Conservation (phyloP, 257 asterid genomes). For the Voacanga thouarsii region DNA sequence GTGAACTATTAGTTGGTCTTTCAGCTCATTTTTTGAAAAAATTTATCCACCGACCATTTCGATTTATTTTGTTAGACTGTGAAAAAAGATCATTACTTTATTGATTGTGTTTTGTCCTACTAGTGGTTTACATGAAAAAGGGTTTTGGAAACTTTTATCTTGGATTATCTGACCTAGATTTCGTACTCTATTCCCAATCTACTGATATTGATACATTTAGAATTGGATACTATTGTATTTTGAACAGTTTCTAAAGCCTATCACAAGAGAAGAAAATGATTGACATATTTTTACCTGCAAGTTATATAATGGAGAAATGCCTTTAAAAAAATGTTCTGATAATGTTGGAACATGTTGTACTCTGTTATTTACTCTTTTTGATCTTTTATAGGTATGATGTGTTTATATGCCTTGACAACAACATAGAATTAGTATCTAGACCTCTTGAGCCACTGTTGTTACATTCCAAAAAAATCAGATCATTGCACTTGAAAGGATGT, state of each 20-base stretch:
- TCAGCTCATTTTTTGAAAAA: neutral
- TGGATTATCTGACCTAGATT: neutral
- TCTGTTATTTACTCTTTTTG: neutral
- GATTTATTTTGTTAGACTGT: neutral
- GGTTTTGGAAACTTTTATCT: neutral
- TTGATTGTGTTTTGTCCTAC: neutral
- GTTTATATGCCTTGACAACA: constrained; percentile 38
- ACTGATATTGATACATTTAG: neutral
- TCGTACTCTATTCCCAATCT: neutral
- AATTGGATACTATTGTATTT: neutral
- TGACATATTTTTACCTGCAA: neutral
- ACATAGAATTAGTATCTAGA: constrained; percentile 65
- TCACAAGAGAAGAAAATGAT: neutral
- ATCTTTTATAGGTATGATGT: constrained; percentile 67
- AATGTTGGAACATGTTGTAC: neutral
- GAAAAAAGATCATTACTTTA: neutral
- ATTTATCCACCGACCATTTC: neutral
- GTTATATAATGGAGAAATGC: neutral
- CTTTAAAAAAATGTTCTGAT: neutral
- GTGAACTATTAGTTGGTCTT: neutral
- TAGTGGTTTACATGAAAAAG: neutral
- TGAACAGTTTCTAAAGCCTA: neutral
- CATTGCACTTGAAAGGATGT: constrained; percentile 55
- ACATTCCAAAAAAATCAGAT: constrained; percentile 56
- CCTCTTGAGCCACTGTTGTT: constrained; percentile 64